Evolutionary conservation across 176 grass and related monocot genomes (phyloP).

Genomic region (Carex cristatella): DNA sequence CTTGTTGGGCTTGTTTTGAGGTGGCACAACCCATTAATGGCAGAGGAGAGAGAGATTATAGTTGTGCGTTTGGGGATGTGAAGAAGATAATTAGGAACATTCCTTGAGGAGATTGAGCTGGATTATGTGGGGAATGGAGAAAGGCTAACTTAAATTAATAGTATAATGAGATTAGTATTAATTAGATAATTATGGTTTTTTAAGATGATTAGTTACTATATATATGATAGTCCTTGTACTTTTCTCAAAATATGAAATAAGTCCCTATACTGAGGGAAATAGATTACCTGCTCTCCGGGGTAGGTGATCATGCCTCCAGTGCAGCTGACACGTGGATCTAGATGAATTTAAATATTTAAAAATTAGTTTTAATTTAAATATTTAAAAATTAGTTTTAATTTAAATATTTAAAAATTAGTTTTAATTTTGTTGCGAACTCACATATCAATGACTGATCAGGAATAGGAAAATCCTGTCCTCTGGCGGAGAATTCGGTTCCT

Average conservation of each 20-base stretch:
- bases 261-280: not conserved
- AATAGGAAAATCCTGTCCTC: no score
- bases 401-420: no score
- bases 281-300: no score
- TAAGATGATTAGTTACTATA: not conserved
- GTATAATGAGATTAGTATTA: not conserved
- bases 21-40: slow-evolving; percentile 75
- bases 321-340: no score
- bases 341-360: no score
- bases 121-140: slow-evolving; percentile 46
- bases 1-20: slow-evolving; percentile 67
- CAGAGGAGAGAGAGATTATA: not conserved
- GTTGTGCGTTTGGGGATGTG: not conserved
- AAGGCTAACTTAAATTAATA: slow-evolving; percentile 20
- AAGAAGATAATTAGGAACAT: slow-evolving; percentile 18
- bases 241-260: not conserved
- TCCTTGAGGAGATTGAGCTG: slow-evolving; percentile 37
- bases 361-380: no score
- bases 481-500: no score
- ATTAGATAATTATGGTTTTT: not conserved
- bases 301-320: no score
- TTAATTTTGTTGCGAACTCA: no score
- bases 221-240: not conserved
- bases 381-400: no score
- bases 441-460: no score